Evolutionary conservation across 768 basidiomycete genomes (phyloP).

Genomic region (Pilatotrama ljubarskyi): DNA sequence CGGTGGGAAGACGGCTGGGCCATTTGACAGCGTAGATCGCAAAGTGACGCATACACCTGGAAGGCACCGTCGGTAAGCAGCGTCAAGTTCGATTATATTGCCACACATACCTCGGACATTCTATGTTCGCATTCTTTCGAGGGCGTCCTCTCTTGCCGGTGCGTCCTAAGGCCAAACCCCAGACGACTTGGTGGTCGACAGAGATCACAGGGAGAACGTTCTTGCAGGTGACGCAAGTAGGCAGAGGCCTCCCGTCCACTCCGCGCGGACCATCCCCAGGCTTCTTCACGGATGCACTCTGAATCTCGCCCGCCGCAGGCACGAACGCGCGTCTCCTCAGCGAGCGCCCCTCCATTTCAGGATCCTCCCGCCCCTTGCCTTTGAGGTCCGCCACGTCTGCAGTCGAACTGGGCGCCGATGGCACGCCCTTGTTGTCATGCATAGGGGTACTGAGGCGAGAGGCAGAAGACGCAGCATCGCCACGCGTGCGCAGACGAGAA

Average conservation of each 20-base stretch:
- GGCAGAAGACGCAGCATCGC: conserved; percentile 23
- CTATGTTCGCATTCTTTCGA: conserved; percentile 47
- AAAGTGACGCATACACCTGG: conserved; percentile 76
- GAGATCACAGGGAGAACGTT: conserved; percentile 76
- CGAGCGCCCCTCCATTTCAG: conserved; percentile 26
- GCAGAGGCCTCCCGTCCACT: conserved; percentile 65
- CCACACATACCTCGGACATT: conserved; percentile 69
- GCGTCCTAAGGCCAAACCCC: conserved; percentile 64
- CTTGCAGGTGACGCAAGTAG: conserved; percentile 69
- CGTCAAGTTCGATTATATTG: neutral
- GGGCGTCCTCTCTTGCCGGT: conserved; percentile 51
- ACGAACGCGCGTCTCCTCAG: conserved; percentile 23
- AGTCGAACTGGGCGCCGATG: conserved; percentile 13
- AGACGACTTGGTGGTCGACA: conserved; percentile 72
- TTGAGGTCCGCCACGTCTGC: conserved; percentile 17
- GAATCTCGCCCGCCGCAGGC: conserved; percentile 6
- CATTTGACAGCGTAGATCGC: conserved; percentile 74
- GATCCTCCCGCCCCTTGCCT: conserved; percentile 18
- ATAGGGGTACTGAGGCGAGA: conserved; percentile 18
- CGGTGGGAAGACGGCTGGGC: conserved; percentile 62
- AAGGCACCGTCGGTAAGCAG: neutral
- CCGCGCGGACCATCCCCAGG: conserved; percentile 48
- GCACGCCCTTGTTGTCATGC: conserved; percentile 22
- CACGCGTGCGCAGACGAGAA: conserved; percentile 26
- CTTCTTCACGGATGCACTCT: conserved; percentile 21